A percentile compares a stretch with the other conserved stretches of the same genome.
Evolutionary conservation across 2,329 filamentous ascomycete genomes (phyloP).

Genomic region (Curvularia spicifera): DNA sequence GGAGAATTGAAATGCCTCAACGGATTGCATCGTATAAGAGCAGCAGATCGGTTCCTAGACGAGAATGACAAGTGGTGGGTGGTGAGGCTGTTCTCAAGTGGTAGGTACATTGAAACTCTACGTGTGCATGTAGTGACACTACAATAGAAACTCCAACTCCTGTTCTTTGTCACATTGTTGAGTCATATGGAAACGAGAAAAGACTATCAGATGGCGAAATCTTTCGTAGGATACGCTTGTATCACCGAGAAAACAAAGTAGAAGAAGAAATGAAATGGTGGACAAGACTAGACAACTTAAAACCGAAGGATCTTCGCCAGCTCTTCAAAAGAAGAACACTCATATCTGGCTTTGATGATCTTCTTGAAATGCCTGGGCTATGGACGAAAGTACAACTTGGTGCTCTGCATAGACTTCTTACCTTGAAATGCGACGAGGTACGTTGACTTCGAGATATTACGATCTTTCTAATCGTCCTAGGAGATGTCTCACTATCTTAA

Average conservation of each 20-base stretch:
- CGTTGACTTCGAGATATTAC: not conserved
- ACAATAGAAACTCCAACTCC: not conserved
- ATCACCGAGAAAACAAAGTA: constrained; percentile 19
- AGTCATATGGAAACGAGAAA: constrained; percentile 22
- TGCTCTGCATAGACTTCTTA: constrained; percentile 25
- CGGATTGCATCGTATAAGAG: constrained; percentile 24
- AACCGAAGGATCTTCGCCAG: constrained; percentile 27
- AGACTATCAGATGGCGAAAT: constrained; percentile 27
- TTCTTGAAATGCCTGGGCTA: constrained; percentile 28
- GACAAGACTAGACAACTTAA: constrained; percentile 26
- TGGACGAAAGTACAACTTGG: constrained; percentile 28
- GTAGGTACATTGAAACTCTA: constrained; percentile 5
- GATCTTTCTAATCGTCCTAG: constrained; percentile 5
- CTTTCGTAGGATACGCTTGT: constrained; percentile 29
- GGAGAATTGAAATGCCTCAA: constrained; percentile 24
- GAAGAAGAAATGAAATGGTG: constrained; percentile 23
- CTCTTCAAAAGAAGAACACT: constrained; percentile 22
- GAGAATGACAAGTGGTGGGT: constrained; percentile 32
- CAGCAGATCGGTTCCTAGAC: constrained; percentile 21
- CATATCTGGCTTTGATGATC: constrained; percentile 18
- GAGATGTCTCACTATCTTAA: not conserved
- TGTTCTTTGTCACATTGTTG: not conserved
- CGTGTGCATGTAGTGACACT: not conserved
- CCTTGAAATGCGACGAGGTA: constrained; percentile 29
- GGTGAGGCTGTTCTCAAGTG: constrained; percentile 23